Evolutionary conservation across 305 asterid species (phyloP).

Genomic region (Fraxinus velutina): DNA sequence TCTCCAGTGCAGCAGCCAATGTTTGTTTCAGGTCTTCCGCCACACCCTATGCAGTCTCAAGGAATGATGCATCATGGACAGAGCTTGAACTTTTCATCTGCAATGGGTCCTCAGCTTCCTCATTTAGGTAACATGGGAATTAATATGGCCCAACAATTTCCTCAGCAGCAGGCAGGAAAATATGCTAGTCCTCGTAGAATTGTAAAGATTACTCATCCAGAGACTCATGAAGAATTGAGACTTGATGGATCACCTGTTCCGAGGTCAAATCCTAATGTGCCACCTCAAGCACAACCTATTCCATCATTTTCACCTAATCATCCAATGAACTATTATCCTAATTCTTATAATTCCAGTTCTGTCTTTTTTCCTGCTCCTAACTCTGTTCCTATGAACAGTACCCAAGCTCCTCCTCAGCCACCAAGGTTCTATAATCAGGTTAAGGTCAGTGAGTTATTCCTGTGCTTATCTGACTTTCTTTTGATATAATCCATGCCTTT

Average conservation of each 20-base stretch:
- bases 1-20: constrained; percentile 60
- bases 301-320: constrained; percentile 40
- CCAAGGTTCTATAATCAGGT: constrained; percentile 65
- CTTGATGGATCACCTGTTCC: constrained; percentile 57
- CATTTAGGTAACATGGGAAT: constrained; percentile 71
- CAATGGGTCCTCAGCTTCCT: constrained; percentile 55
- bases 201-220: constrained; percentile 84
- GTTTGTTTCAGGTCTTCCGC: constrained; percentile 66
- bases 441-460: constrained; percentile 15
- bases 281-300: background rate
- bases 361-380: constrained; percentile 40
- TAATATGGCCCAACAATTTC: constrained; percentile 53
- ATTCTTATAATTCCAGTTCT: constrained; percentile 47
- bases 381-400: constrained; percentile 47
- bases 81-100: constrained; percentile 52
- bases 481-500: background rate
- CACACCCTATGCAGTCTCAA: constrained; percentile 72
- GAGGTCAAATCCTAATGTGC: constrained; percentile 47
- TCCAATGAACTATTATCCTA: constrained; percentile 44
- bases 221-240: constrained; percentile 79
- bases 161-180: constrained; percentile 59
- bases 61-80: constrained; percentile 83
- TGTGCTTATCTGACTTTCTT: constrained; percentile 14
- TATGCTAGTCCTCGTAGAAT: constrained; percentile 49
- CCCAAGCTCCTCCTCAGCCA: constrained; percentile 52